Evolutionary conservation across 1,139 yeast species (phyloP).

Genomic region (Pichia terricola): DNA sequence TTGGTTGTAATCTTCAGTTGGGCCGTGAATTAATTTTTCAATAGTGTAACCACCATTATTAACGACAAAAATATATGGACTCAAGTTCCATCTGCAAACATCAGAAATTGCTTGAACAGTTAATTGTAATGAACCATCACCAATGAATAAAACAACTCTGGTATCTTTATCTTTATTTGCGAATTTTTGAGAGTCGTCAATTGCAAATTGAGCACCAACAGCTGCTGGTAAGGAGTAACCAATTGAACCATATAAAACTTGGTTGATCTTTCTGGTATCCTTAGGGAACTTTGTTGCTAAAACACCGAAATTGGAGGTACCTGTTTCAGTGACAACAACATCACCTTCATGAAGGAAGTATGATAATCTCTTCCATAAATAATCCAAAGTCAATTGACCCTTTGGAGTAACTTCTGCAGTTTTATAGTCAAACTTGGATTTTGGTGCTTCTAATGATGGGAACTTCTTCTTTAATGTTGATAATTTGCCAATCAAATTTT

Average conservation of each 20-base stretch:
- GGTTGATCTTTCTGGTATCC: slow-evolving; percentile 68
- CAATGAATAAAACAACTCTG: slow-evolving; percentile 74
- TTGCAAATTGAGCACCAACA: slow-evolving; percentile 78
- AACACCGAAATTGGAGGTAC: slow-evolving; percentile 85
- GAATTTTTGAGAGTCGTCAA: slow-evolving; percentile 51
- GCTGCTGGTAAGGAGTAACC: slow-evolving; percentile 84
- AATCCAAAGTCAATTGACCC: slow-evolving; percentile 52
- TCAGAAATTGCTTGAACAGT: slow-evolving; percentile 84
- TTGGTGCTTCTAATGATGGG: slow-evolving; percentile 12
- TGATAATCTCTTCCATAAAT: slow-evolving; percentile 72
- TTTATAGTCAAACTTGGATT: slow-evolving; percentile 18
- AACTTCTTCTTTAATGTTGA: slow-evolving; percentile 4
- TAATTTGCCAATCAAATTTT: slow-evolving; percentile 22
- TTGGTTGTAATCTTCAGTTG: slow-evolving; percentile 64
- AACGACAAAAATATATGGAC: slow-evolving; percentile 72
- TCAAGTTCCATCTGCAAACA: slow-evolving; percentile 69
- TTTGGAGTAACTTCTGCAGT: slow-evolving; percentile 12
- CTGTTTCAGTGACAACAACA: slow-evolving; percentile 75
- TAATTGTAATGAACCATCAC: slow-evolving; percentile 85
- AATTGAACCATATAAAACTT: slow-evolving; percentile 86
- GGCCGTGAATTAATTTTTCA: slow-evolving; percentile 82
- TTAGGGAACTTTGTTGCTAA: slow-evolving; percentile 71
- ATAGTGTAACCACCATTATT: slow-evolving; percentile 87
- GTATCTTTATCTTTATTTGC: slow-evolving; percentile 31
- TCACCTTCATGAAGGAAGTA: slow-evolving; percentile 74